Base-by-base conservation (phyloP, 2,329 filamentous ascomycete genomes). In the Zymoseptoria brevis region DNA sequence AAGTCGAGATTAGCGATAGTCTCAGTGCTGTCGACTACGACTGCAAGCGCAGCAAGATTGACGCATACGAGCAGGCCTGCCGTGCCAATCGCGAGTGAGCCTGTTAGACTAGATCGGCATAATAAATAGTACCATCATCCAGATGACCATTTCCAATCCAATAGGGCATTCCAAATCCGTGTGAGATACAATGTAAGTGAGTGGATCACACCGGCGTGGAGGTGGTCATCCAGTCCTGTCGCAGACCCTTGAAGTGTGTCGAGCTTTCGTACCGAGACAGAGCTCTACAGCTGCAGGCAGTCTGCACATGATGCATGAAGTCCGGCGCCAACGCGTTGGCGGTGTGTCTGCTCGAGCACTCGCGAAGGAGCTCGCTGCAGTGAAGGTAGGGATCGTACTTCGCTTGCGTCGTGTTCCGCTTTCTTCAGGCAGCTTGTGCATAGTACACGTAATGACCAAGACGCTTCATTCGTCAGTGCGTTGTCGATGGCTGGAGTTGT, bases 1-100 rank as follows among this genome's bases (percentile, higher is more conserved):
- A 57, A 6, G 26, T 57, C 16, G 58, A 57, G 22, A 41, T 57
- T 13, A 45, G 55, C 19, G 58, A 60, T n/a, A 60, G 58, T 35
- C 21, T 55, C 8, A 60, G 55, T 22, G 51, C 52, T 30, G 58
- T 60, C 24, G 58, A 57, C n/a, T 55, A 22, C 11, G 19, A 41
- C 21, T 13, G 5, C 2, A 22, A 53, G 19, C 55, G 58, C 9
- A 48, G 54, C 19, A 41, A 57, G 53, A 60, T 60, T 30, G 55
- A 54, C 19, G 13, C 21, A n/a, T 60, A 45, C 26, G 45, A 51
- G 48, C 45, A n/a, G 52, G 21, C 21, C 29, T 57, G 41, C 30
- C 16, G 48, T 22, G 21, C n/a, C 21, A 16, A 41, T 41, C 35
- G 35, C 11, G 35, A 41, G 11, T 16, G 13, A 41, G 35, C 35